Conservation (phyloP, 2,329 filamentous ascomycete species). For the Fusarium longipes region DNA sequence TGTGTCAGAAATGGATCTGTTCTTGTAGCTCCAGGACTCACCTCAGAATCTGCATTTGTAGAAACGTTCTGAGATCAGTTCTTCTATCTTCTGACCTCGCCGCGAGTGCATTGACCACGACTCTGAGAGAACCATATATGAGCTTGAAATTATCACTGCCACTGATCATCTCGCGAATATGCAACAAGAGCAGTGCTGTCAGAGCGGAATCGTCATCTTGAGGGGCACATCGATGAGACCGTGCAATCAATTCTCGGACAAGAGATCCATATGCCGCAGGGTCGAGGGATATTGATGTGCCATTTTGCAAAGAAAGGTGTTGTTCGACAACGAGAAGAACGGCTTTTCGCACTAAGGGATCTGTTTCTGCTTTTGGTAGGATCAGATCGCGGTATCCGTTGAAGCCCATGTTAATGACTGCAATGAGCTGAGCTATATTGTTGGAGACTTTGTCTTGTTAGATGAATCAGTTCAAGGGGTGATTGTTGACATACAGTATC, state of each 20-base stretch:
- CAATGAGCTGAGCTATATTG: slow-evolving; percentile 40
- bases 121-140: slow-evolving; percentile 33
- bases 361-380: slow-evolving; percentile 34
- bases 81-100: background rate
- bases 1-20: background rate
- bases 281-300: slow-evolving; percentile 12
- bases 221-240: slow-evolving; percentile 34
- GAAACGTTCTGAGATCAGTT: slow-evolving; percentile 32
- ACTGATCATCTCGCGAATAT: slow-evolving; percentile 42
- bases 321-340: slow-evolving; percentile 38
- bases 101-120: slow-evolving; percentile 30
- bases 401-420: slow-evolving; percentile 42
- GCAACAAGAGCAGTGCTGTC: slow-evolving; percentile 31
- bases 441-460: slow-evolving; percentile 31
- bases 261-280: slow-evolving; percentile 25
- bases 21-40: fast-evolving
- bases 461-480: fast-evolving
- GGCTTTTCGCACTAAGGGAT: slow-evolving; percentile 33
- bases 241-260: slow-evolving; percentile 29
- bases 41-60: slow-evolving; percentile 40
- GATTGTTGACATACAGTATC: slow-evolving; percentile 15
- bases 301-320: slow-evolving; percentile 35
- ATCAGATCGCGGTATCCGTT: slow-evolving; percentile 40
- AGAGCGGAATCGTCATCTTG: slow-evolving; percentile 41
- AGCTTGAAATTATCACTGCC: slow-evolving; percentile 41